These are phyloP conservation scores for Euphorbia celastroides DNA, from an alignment of 441 rosid species.

Conservation along the genomic window DNA sequence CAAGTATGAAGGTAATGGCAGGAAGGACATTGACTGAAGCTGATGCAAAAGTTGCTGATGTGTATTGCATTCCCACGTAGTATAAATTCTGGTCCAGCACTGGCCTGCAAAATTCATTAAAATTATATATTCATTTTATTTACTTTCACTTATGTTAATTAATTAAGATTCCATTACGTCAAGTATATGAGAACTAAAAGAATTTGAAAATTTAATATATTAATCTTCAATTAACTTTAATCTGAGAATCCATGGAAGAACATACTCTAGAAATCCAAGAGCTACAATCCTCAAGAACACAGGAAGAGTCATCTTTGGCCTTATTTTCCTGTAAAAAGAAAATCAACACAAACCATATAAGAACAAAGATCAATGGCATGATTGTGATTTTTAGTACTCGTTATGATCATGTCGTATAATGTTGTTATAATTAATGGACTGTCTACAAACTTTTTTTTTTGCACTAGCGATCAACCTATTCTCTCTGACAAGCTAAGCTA, in stretches of 20 bases:
- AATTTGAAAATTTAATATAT: not conserved
- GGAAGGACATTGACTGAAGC: slow-evolving; percentile 73
- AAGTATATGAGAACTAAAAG: too few relatives aligned
- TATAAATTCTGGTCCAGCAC: slow-evolving; percentile 87
- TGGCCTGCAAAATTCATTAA: slow-evolving; percentile 45
- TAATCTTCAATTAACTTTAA: not conserved
- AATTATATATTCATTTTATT: not conserved
- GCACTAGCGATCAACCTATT: too few relatives aligned
- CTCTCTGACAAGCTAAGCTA: too few relatives aligned
- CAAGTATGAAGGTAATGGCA: slow-evolving; percentile 78
- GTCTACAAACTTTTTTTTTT: too few relatives aligned
- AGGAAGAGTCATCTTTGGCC: slow-evolving; percentile 83
- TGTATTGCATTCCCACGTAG: slow-evolving; percentile 73
- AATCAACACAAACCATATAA: not conserved
- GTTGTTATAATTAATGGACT: too few relatives aligned
- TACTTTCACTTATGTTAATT: not conserved
- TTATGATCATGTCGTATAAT: too few relatives aligned
- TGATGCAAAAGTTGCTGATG: slow-evolving; percentile 82
- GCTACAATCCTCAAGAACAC: slow-evolving; percentile 58
- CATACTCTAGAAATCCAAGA: slow-evolving; percentile 77
- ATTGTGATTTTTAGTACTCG: too few relatives aligned
- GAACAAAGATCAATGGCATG: not conserved
- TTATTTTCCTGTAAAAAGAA: slow-evolving; percentile 52
- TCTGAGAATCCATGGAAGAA: not conserved
- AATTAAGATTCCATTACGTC: not conserved